Evolutionary conservation across 202 grass and related monocot species (phyloP).

Genomic region (Sporobolus alterniflorus): DNA sequence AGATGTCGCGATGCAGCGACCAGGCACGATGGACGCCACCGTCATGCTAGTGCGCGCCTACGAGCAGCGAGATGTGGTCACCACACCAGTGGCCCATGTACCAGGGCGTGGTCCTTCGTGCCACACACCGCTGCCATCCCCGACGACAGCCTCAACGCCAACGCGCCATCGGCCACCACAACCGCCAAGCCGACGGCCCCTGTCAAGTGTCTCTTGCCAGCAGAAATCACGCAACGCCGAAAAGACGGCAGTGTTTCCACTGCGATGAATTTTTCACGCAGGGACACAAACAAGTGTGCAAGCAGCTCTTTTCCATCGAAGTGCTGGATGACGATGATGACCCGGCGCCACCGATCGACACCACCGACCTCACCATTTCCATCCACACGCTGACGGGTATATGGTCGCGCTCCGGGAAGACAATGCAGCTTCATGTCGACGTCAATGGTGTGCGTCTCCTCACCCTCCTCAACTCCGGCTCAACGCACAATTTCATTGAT

Average conservation of each 20-base stretch:
- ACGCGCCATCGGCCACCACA: too few species aligned
- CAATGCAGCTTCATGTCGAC: neutral
- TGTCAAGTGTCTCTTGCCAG: too few species aligned
- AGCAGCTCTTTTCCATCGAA: neutral
- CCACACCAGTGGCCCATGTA: too few species aligned
- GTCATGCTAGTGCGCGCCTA: neutral
- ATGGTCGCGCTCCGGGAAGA: neutral
- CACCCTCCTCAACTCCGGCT: neutral
- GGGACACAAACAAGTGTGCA: neutral
- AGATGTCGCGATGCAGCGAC: neutral
- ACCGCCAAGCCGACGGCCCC: too few species aligned
- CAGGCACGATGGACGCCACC: too few species aligned
- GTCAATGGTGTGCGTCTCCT: neutral
- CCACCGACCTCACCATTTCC: neutral
- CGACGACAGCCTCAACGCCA: too few species aligned
- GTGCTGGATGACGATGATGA: too few species aligned
- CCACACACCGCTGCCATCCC: too few species aligned
- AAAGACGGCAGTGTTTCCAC: neutral
- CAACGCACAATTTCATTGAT: neutral
- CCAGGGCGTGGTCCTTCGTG: too few species aligned
- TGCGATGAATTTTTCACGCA: neutral
- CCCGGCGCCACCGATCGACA: too few species aligned
- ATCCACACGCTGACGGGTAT: neutral
- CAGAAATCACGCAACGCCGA: neutral
- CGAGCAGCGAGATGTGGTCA: neutral